Conservation (phyloP, 768 basidiomycete genomes). For the Amanita polypyramis region DNA sequence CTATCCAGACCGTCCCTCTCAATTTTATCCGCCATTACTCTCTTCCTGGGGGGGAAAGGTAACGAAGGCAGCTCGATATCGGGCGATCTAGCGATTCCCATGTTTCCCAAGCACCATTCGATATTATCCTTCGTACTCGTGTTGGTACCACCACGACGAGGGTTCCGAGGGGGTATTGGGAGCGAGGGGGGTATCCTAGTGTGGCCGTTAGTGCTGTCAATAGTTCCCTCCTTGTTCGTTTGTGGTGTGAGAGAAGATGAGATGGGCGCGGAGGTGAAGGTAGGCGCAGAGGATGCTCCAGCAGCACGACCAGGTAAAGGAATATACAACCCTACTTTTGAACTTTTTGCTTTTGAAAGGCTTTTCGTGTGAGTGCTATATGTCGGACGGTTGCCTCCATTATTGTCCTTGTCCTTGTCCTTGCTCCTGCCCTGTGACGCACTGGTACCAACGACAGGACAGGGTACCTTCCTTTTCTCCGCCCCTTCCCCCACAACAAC, state of each 20-base stretch:
- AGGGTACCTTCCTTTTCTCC: background rate
- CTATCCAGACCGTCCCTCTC: background rate
- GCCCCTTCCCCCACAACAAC: background rate
- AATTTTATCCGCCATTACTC: background rate
- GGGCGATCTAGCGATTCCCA: conserved; percentile 21
- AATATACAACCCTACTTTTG: background rate
- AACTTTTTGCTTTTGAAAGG: background rate
- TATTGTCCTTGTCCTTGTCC: no score
- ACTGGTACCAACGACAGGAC: background rate
- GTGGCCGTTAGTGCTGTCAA: no score
- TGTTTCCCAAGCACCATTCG: conserved; percentile 14
- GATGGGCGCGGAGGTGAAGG: no score
- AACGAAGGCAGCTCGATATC: conserved; percentile 25
- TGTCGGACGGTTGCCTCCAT: background rate
- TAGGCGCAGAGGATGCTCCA: no score
- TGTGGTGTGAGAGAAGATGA: background rate
- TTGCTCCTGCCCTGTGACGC: background rate
- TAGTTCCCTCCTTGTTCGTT: background rate
- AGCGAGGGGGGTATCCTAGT: background rate
- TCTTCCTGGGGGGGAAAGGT: conserved; percentile 27
- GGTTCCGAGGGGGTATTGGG: background rate
- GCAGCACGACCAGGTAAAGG: background rate
- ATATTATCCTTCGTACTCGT: conserved; percentile 15
- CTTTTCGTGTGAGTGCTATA: background rate
- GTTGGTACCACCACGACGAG: background rate